Base-by-base conservation (phyloP, 306 rosid genomes). In the Cucurbita maxima region DNA sequence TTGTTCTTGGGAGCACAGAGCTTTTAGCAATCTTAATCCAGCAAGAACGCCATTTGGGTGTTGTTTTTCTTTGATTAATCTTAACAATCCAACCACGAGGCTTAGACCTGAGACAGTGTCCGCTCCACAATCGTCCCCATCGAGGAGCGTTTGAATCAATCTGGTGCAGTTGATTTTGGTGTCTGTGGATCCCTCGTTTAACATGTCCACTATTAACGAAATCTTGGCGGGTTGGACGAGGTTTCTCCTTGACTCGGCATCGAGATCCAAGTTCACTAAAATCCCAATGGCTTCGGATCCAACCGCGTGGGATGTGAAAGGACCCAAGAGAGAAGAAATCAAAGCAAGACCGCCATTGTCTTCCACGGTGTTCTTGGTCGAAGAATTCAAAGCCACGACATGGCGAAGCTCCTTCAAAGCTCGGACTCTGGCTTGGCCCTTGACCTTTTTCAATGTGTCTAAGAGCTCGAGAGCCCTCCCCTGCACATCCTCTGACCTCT, bases 271-370 rank as follows among this genome's bases (percentile, higher is more conserved):
- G 60, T 82, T 84, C 66, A 84, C 92, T 0, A 91, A 86, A 56
- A 86, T 91, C 64, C 92, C 97, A 75, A 91, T 74, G 1, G 80
- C 90, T 81, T 88, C 92, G 0, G 97, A 87, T 36, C 97, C 97
- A 76, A 91, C 92, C 0, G 92, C 90, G 15, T 91, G 87, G 3
- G 97, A 91, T 57, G 97, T 87, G 73, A 91, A 91, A 76, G 88
- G 92, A 69, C 97, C 96, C 56, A 91, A 43, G 37, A 87, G 48
- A 44, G 91, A 86, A 19, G 83, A 79, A 75, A 88, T 71, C 77
- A 85, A 71, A 63, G 74, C 70, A 15, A 83, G 75, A 10, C 87
- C 96, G 5, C 82, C 88, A 10, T 83, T 80, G 10, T 83, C 92
- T 44, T 37, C 64, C 16, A 85, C 81, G 0, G 81, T 80, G 19